These are phyloP conservation scores for Globisporangium nodosum DNA, from an alignment of 352 stramenopile species.

Conservation along the genomic window DNA sequence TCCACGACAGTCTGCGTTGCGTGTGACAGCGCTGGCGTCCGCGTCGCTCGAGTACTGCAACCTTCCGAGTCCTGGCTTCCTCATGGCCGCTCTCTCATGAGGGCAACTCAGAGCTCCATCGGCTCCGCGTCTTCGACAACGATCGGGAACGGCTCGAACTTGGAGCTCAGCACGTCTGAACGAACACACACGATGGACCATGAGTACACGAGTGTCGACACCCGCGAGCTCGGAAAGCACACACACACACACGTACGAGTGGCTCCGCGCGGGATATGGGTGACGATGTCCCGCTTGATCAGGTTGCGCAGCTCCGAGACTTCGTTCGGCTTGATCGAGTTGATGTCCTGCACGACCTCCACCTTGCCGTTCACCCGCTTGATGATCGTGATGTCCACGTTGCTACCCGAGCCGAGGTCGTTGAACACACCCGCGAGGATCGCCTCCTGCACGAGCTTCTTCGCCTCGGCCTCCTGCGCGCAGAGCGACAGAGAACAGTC, in stretches of 20 bases:
- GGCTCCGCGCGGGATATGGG: constrained; percentile 71
- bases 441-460: constrained; percentile 94
- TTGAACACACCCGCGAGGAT: constrained; percentile 98
- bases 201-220: neutral
- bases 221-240: neutral
- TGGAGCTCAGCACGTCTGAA: constrained; percentile 62
- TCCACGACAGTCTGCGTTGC: no score
- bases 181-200: neutral
- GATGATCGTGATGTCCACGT: constrained; percentile 96
- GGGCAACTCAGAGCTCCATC: constrained; percentile 66
- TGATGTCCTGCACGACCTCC: constrained; percentile 86
- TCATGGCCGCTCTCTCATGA: neutral
- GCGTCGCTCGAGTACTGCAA: neutral
- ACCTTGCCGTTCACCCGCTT: constrained; percentile 82
- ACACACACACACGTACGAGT: constrained; percentile 47
- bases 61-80: neutral
- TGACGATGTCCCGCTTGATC: constrained; percentile 84
- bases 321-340: constrained; percentile 93
- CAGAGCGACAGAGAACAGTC: neutral
- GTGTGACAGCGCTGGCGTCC: neutral
- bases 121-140: constrained; percentile 68
- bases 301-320: constrained; percentile 80
- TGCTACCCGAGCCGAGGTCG: constrained; percentile 95
- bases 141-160: constrained; percentile 69
- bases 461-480: constrained; percentile 90